A percentile compares a stretch with the other conserved stretches of the same genome.
Conservation (phyloP, 2,329 filamentous ascomycete genomes). For the Aspergillus glaucus region DNA sequence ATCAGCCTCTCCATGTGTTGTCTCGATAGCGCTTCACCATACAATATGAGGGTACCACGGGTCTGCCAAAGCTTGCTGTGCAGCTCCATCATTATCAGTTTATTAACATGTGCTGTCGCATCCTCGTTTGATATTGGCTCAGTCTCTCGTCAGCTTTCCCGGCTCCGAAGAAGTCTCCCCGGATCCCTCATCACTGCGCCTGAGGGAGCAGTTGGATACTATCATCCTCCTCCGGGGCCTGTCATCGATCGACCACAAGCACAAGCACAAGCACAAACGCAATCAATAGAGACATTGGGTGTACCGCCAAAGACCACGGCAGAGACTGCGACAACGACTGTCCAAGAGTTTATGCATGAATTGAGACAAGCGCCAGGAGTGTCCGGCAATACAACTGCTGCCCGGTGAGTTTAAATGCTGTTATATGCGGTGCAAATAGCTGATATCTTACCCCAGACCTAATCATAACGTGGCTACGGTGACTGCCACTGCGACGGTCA, state of each 20-base stretch:
- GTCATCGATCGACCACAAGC: conserved; percentile 3
- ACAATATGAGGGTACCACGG: neutral
- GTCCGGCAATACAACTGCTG: neutral
- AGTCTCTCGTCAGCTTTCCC: conserved; percentile 1
- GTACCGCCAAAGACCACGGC: neutral
- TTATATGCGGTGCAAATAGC: neutral
- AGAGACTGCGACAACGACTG: neutral
- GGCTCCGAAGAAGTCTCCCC: conserved; percentile 11
- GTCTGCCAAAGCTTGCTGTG: conserved; percentile 3
- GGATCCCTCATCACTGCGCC: conserved; percentile 14
- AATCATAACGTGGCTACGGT: conserved; percentile 2
- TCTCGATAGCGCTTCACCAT: neutral
- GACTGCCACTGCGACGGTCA: conserved; percentile 5
- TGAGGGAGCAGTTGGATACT: conserved; percentile 14
- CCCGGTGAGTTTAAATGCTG: conserved; percentile 1
- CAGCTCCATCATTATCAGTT: conserved; percentile 3
- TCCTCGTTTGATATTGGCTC: conserved; percentile 8
- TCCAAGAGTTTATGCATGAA: conserved; percentile 3
- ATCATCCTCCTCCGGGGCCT: conserved; percentile 13
- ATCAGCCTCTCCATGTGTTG: neutral
- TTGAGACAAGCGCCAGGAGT: conserved; percentile 1
- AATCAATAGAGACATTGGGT: neutral
- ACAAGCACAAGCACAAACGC: conserved; percentile 1
- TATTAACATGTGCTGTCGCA: conserved; percentile 7
- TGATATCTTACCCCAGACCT: neutral